These are phyloP conservation scores for Paracamarosporium sp. DNA, from an alignment of 2,329 filamentous ascomycete genomes.

Conservation along the genomic window DNA sequence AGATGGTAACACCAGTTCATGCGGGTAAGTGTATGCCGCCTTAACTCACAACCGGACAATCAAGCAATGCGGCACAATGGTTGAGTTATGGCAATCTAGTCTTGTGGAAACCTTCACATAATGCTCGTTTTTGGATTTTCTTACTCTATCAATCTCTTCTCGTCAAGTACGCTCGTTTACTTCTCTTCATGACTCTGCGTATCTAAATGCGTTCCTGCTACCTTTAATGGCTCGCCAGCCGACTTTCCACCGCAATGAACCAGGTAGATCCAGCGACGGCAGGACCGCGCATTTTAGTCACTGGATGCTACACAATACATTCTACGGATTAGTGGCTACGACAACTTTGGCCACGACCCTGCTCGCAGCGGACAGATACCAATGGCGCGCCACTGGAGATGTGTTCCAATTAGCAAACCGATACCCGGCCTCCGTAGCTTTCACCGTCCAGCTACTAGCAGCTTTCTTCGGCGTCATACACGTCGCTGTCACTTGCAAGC, in stretches of 20 bases:
- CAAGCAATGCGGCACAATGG: not conserved
- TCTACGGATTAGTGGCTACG: constrained; percentile 34
- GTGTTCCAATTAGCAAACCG: constrained; percentile 25
- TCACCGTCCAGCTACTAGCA: constrained; percentile 32
- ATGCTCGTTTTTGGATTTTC: not conserved
- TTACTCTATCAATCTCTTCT: not conserved
- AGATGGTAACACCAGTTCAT: not conserved
- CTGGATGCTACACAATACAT: constrained; percentile 33
- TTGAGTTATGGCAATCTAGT: no score
- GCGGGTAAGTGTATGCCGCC: constrained; percentile 1
- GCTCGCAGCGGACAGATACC: constrained; percentile 23
- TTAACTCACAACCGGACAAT: not conserved
- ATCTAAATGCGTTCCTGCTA: constrained; percentile 16
- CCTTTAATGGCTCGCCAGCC: constrained; percentile 27
- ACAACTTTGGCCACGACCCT: constrained; percentile 25
- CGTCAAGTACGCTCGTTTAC: constrained; percentile 1
- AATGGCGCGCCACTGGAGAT: constrained; percentile 30
- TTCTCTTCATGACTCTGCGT: constrained; percentile 10
- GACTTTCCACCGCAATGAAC: constrained; percentile 20
- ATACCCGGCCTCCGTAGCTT: constrained; percentile 31
- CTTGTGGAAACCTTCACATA: not conserved
- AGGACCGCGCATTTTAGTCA: constrained; percentile 24
- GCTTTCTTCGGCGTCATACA: constrained; percentile 37
- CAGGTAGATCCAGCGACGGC: constrained; percentile 20
- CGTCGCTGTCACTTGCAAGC: constrained; percentile 32